Evolutionary conservation across 305 asterid genomes (phyloP).

Genomic region (Fraxinus albicans): DNA sequence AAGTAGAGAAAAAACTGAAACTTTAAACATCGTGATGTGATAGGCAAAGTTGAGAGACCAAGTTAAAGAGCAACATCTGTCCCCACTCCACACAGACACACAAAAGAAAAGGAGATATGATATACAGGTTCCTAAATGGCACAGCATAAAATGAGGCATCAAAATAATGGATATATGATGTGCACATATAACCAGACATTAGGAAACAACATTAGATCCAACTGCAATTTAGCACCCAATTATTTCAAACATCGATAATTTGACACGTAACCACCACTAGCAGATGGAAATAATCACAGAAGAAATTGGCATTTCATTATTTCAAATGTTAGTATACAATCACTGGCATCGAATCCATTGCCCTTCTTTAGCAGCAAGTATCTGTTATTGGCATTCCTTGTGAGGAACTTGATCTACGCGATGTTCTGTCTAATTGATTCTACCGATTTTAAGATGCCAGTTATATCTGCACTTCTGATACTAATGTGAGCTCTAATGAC

Average conservation of each 20-base stretch:
- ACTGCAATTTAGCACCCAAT: neutral
- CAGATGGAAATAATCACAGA: neutral
- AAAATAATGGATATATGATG: neutral
- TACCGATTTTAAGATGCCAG: neutral
- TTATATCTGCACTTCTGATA: neutral
- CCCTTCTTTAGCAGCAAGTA: neutral
- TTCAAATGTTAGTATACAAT: neutral
- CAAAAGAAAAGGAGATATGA: neutral
- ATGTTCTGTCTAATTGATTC: neutral
- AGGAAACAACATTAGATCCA: neutral
- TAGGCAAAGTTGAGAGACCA: neutral
- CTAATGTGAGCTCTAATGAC: neutral
- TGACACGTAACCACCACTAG: neutral
- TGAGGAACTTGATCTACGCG: neutral
- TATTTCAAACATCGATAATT: neutral
- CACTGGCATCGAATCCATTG: neutral
- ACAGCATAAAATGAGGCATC: neutral
- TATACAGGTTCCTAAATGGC: slow-evolving; percentile 10
- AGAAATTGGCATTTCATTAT: neutral
- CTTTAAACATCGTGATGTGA: slow-evolving; percentile 1
- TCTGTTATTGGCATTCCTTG: neutral
- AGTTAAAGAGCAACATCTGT: neutral
- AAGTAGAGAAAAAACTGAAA: slow-evolving; percentile 2
- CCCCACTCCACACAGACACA: neutral
- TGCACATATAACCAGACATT: neutral